Evolutionary conservation across 2,329 filamentous ascomycete genomes (phyloP).

Genomic region (Decorospora gaudefroyi): DNA sequence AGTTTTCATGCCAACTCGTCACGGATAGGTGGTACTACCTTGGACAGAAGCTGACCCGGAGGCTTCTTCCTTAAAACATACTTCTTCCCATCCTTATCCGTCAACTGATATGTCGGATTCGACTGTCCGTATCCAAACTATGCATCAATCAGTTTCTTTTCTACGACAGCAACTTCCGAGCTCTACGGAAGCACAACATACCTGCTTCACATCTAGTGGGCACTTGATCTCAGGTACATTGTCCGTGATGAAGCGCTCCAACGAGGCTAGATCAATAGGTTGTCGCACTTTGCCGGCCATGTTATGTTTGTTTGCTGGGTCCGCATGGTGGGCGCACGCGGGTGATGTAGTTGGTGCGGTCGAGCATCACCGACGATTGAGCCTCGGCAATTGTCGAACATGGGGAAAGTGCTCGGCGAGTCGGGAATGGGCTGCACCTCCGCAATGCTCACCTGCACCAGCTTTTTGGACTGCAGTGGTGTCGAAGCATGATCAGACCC

Average conservation of each 20-base stretch:
- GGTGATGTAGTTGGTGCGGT: conserved; percentile 22
- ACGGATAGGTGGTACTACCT: conserved; percentile 15
- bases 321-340: conserved; percentile 20
- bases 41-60: conserved; percentile 85
- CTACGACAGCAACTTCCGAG: background rate
- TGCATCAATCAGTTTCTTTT: conserved; percentile 7
- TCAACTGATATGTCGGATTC: conserved; percentile 95
- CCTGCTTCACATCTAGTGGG: conserved; percentile 88
- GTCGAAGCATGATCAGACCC: no score
- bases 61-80: conserved; percentile 98
- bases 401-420: conserved; percentile 16
- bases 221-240: conserved; percentile 83
- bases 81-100: conserved; percentile 67
- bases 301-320: conserved; percentile 23
- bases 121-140: conserved; percentile 97
- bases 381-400: conserved; percentile 18
- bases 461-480: background rate
- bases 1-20: background rate
- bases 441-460: no score
- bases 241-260: conserved; percentile 76
- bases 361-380: conserved; percentile 14
- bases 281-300: conserved; percentile 91
- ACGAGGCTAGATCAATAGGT: conserved; percentile 78
- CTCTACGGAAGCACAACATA: conserved; percentile 43
- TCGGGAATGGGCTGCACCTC: conserved; percentile 12